Evolutionary conservation across 768 basidiomycete genomes (phyloP), one percentile per base, ranked within the genome.

Genomic region (Lactifluus subvellereus): DNA sequence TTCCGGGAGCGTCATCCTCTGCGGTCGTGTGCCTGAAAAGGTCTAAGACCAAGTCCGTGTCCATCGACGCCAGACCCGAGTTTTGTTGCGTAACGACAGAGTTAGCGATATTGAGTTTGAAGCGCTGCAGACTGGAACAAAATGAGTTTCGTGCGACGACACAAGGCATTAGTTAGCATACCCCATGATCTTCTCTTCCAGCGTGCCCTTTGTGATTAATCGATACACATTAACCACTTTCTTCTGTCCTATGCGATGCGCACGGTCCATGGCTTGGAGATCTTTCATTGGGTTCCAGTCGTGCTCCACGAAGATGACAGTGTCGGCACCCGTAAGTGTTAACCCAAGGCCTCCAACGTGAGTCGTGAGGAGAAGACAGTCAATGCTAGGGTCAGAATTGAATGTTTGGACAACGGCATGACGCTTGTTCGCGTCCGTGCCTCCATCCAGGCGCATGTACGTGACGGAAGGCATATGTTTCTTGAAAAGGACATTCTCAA

Each of bases 261-360:
- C 97, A 61, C 97, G 84, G 72, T 99, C 97, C 97, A 99, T 99
- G 8, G 97, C 97, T 72, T 99, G 97, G 6, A 98, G 77, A 77
- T 99, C 97, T 74, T 98, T 98, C 94, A 96, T 97, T 7, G 97
- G 97, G 73, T 99, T 99, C 97, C 97, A 99, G 73, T 99, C 97
- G 70, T 99, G 97, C 72, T 99, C 97, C 57, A 99, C 93, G 70
- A 99, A 99, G 66, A 99, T 97, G 61, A 99, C 97, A 0, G 97
- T 99, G 72, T 99, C 97, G 7, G 97, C 97, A 22, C 97, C 96
- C 0, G 97, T 99, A 66, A 99, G 77, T 20, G 96, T 99, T 71
- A 99, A 77, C 7, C 97, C 97, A 32, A 99, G 78, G 2, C 97
- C 97, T 60, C 97, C 97, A 50, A 99, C 96, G 69, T 95, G 94